phyloP scores from a whole-genome alignment of 768 basidiomycete genomes.

The Leccinum longicurvipes region DNA sequence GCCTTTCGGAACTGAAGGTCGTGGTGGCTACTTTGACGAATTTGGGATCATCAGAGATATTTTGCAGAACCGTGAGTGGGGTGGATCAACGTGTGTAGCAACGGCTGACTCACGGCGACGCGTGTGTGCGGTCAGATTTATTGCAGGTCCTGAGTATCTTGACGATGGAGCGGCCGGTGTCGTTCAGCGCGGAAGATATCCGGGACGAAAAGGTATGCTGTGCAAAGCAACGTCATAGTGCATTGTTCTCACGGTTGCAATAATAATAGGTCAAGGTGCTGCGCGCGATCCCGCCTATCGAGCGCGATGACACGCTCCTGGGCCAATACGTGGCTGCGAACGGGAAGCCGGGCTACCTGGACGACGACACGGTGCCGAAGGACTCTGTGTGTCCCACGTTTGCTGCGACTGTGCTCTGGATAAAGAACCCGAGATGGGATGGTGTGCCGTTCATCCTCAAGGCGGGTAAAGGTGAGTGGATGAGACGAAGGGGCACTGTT shows the following conservation, averaged over 20 bases:
- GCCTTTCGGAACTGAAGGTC: slow-evolving; percentile 98
- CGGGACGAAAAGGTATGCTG: slow-evolving; percentile 90
- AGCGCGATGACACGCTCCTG: slow-evolving; percentile 74
- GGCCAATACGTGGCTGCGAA: slow-evolving; percentile 90
- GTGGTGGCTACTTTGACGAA: slow-evolving; percentile 99
- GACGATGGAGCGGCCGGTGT: slow-evolving; percentile 98
- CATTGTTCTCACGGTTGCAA: slow-evolving; percentile 15
- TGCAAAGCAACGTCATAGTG: background rate
- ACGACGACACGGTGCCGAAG: slow-evolving; percentile 92
- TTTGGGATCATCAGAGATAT: slow-evolving; percentile 99
- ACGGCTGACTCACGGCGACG: slow-evolving; percentile 12
- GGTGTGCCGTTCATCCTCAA: slow-evolving; percentile 98
- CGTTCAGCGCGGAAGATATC: slow-evolving; percentile 95
- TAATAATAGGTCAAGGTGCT: slow-evolving; percentile 85
- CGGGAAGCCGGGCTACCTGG: slow-evolving; percentile 98
- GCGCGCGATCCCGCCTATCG: slow-evolving; percentile 83
- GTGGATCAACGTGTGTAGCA: slow-evolving; percentile 1
- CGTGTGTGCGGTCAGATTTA: slow-evolving; percentile 56
- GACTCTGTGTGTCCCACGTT: slow-evolving; percentile 92
- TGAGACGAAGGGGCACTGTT: slow-evolving; percentile 2
- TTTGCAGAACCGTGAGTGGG: slow-evolving; percentile 89
- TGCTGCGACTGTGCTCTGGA: slow-evolving; percentile 85
- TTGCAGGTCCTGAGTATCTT: slow-evolving; percentile 92
- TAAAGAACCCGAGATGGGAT: slow-evolving; percentile 97
- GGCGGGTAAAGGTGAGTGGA: slow-evolving; percentile 85